Base-by-base conservation (phyloP, 202 grass and related monocot genomes). In the Musa balbisiana region DNA sequence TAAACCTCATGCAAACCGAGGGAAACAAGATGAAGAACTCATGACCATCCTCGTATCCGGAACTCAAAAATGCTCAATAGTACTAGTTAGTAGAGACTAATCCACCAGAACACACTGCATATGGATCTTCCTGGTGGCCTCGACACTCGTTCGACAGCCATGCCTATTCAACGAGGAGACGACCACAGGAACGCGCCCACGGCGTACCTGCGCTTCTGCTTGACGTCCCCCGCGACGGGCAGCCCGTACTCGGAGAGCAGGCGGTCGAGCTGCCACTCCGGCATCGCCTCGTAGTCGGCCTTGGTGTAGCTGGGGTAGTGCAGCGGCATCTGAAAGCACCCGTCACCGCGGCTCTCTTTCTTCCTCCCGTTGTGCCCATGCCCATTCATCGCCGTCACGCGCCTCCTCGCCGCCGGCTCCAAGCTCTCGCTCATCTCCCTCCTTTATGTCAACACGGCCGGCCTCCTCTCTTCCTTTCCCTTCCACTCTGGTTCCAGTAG, bases 111-210 rank as follows among this genome's bases (percentile, higher is more conserved):
- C 29, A 33, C 29, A 33, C 33, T 43, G 5, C 33, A 43, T 43
- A 43, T 43, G 8, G 33, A 43, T 43, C 33, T 6, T 43, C 33
- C 33, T 0, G 33, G 33, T 43, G 33, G 33, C 4, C 33, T 43
- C 33, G 33, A 43, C 33, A 43, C 33, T 43, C 33, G 33, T 43
- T 43, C 8, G 33, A 43, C 33, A 43, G 33, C 33, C 33, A 43
- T 43, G 33, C 33, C 33, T 43, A 43, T 43, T 43, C 33, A 43
- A 43, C 33, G 33, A 43, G 33, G 15, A 9, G 58, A 62, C 26
- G 12, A 71, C 83, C 83, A 85, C 43, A 78, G 74, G 54, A 85
- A 85, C 20, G 83, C 83, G 10, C 83, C 83, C 13, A 85, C 80
- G 43, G 83, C 83, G 2, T 71, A 85, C 5, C 64, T 51, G 50